Conservation (phyloP, 1,284 basidiomycete genomes). For the Marasmius oreades region DNA sequence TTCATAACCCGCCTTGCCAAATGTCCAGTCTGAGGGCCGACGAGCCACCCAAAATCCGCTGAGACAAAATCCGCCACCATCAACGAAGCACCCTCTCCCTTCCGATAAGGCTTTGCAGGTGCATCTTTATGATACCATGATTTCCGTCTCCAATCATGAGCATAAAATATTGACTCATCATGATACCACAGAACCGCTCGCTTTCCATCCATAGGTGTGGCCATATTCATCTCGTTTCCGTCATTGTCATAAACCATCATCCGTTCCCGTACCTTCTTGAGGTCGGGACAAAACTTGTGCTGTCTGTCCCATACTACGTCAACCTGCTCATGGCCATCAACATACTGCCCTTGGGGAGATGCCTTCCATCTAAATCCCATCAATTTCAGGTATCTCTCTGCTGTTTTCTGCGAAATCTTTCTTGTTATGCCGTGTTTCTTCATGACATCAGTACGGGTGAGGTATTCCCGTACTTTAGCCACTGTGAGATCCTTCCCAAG, state of each 20-base stretch:
- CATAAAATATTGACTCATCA: constrained; percentile 15
- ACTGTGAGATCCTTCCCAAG: constrained; percentile 26
- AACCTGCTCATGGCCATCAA: constrained; percentile 6
- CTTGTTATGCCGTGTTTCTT: constrained; percentile 22
- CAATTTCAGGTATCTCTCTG: constrained; percentile 20
- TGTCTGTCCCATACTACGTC: constrained; percentile 4
- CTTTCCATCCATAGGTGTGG: neutral
- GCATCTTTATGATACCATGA: constrained; percentile 13
- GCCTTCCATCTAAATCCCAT: constrained; percentile 21
- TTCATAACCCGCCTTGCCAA: constrained; percentile 17
- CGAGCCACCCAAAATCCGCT: constrained; percentile 28
- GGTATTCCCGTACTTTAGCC: constrained; percentile 22
- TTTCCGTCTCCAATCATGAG: constrained; percentile 8
- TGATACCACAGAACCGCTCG: constrained; percentile 14
- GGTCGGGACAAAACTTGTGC: neutral
- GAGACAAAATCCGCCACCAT: constrained; percentile 36
- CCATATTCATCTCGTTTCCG: neutral
- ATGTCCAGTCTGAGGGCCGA: constrained; percentile 10
- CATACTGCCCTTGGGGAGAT: constrained; percentile 6
- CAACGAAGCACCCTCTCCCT: constrained; percentile 26
- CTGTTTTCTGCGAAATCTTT: constrained; percentile 21
- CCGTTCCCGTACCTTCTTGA: neutral
- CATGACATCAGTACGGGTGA: constrained; percentile 19
- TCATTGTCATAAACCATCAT: neutral
- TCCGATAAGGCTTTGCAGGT: constrained; percentile 15